Conservation (phyloP, 75 land plant species). For the Pinus tabuliformis region DNA sequence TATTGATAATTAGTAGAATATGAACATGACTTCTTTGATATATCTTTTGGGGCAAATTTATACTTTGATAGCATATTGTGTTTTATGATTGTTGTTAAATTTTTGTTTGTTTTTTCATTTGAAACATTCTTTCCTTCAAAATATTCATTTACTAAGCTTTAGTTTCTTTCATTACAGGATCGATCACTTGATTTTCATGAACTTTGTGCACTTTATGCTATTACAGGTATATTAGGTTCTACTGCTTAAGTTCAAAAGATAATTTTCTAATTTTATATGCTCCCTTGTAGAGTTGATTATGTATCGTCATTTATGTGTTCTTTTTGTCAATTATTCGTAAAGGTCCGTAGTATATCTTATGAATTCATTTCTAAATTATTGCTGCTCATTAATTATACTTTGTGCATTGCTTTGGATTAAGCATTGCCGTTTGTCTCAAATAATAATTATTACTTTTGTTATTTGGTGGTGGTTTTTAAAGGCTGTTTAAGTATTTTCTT, state of each 20-base stretch:
- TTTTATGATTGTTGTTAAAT: too few relatives aligned
- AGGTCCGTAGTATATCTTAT: too few relatives aligned
- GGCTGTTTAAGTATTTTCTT: background rate
- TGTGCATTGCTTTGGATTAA: background rate
- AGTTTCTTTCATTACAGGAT: conserved; percentile 23
- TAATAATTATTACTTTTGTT: background rate
- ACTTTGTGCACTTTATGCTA: conserved; percentile 48
- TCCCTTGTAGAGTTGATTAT: background rate
- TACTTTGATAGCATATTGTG: too few relatives aligned
- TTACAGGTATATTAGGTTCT: conserved; percentile 27
- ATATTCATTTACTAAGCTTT: background rate
- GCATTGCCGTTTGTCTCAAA: background rate
- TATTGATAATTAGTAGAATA: too few relatives aligned
- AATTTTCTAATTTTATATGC: background rate
- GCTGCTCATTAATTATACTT: background rate
- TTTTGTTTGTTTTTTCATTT: background rate
- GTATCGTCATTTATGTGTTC: too few relatives aligned
- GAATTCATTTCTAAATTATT: background rate
- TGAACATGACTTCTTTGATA: too few relatives aligned
- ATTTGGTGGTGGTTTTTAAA: background rate
- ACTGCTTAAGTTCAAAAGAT: background rate
- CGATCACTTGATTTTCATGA: conserved; percentile 51
- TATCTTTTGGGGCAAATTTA: too few relatives aligned
- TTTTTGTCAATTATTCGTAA: too few relatives aligned
- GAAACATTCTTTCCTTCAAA: background rate